Percentiles rank a stretch among this genome's conserved stretches.
These are phyloP conservation scores for carrot (Daucus carota) DNA, from an alignment of 129 eudicot species.

Conservation along the genomic window DNA sequence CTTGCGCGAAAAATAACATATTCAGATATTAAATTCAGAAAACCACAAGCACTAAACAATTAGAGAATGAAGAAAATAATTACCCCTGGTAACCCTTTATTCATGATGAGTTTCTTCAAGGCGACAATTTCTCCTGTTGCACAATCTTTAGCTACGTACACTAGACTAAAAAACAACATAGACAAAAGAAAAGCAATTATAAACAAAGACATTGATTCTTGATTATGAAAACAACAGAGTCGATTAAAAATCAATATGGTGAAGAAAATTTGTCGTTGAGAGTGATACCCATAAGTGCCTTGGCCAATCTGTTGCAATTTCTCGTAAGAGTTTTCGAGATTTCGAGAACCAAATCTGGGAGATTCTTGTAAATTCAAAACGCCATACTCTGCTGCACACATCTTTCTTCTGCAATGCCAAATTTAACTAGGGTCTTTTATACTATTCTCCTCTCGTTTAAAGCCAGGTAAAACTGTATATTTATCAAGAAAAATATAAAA, in stretches of 20 bases:
- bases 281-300: constrained; percentile 1
- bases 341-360: neutral
- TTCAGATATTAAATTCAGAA: neutral
- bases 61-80: neutral
- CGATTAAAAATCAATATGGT: too few relatives aligned
- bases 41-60: neutral
- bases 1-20: constrained; percentile 11
- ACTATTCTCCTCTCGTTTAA: too few relatives aligned
- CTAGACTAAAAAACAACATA: constrained; percentile 32
- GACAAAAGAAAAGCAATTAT: neutral
- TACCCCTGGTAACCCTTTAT: constrained; percentile 58
- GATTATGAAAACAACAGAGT: neutral
- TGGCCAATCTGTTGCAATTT: neutral
- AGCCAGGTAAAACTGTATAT: too few relatives aligned
- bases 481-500: too few relatives aligned
- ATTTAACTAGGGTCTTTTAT: too few relatives aligned
- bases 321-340: neutral
- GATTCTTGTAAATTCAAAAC: neutral
- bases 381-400: neutral
- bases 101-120: constrained; percentile 61
- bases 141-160: constrained; percentile 56
- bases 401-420: too few relatives aligned
- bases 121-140: constrained; percentile 60
- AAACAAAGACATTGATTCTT: neutral
- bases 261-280: too few relatives aligned